phyloP scores from a whole-genome alignment of 148 eudicot species.

The Persicaria tinctoria region DNA sequence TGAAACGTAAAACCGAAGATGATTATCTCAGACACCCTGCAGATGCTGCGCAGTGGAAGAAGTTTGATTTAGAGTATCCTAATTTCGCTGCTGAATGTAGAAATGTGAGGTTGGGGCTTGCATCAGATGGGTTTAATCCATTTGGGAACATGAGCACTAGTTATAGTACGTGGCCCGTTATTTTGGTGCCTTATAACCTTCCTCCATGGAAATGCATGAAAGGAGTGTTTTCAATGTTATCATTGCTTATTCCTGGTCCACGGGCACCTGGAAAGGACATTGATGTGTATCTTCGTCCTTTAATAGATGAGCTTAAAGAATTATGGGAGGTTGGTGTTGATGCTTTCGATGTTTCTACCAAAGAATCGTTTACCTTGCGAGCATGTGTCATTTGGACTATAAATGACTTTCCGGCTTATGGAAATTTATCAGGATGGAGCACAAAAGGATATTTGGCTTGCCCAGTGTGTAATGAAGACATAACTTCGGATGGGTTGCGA shows the following conservation, averaged over 20 bases:
- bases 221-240: too few relatives aligned
- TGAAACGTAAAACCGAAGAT: background rate
- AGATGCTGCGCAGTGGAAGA: background rate
- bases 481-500: background rate
- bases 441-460: background rate
- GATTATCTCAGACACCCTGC: background rate
- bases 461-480: background rate
- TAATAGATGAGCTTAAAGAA: too few relatives aligned
- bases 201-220: background rate
- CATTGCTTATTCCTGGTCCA: too few relatives aligned
- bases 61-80: background rate
- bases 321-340: too few relatives aligned
- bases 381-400: background rate
- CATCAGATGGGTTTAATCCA: too few relatives aligned
- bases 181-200: too few relatives aligned
- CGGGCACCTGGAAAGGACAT: too few relatives aligned
- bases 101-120: background rate
- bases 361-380: too few relatives aligned
- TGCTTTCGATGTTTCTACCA: background rate
- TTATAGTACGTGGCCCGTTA: too few relatives aligned
- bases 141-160: too few relatives aligned
- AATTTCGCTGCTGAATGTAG: background rate
- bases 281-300: too few relatives aligned
- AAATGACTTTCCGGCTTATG: slow-evolving; percentile 1
- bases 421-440: background rate